Base-by-base conservation (phyloP, 805 yeast species). In the Suhomyces kilbournensis region DNA sequence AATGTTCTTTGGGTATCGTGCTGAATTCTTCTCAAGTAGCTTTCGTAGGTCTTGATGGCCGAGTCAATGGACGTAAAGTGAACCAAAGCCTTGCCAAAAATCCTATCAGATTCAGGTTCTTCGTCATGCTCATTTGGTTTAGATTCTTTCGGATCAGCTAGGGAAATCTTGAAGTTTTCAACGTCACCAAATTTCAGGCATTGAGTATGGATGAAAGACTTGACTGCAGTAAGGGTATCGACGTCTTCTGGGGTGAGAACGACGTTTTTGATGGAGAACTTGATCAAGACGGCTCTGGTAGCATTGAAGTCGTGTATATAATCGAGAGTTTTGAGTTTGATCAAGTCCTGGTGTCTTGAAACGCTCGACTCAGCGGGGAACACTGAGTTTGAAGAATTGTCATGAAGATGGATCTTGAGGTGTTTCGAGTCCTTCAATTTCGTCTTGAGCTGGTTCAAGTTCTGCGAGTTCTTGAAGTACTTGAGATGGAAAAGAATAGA, bases 21-120 rank as follows among this genome's bases (percentile, higher is more conserved):
- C 34, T 65, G 64, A 28, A 68, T 58, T 39, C 60, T 55, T 43
- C 62, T 60, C 22, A 44, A 48, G 28, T 48, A 59, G 43, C 67
- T 71, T 58, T 78, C 78, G 47, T 71, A 75, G 44, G 75, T 67
- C 53, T 73, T 74, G 48, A 79, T 75, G 14, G 83, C 79, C 8
- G 76, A 58, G 46, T 76, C 76, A 32, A 79, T 76, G 25, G 79
- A 71, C 3, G 77, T 72, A 57, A 74, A 80, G 58, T 78, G 76
- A 25, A 71, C 62, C 53, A 56, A 20, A 3, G 52, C 58, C 46
- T 54, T 59, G 17, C 59, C 56, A 20, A 17, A 6, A 12, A 44
- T 17, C 19, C 45, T 49, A 4, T 15, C 15, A 25, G 28, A 12
- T 22, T 22, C 45, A 4, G 30, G 6, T 6, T 20, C 30, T 7